A percentile compares a stretch with the other conserved stretches of the same genome.
Conservation (phyloP, 192 early-diverging fungal species). For the Coemansia sp. region DNA sequence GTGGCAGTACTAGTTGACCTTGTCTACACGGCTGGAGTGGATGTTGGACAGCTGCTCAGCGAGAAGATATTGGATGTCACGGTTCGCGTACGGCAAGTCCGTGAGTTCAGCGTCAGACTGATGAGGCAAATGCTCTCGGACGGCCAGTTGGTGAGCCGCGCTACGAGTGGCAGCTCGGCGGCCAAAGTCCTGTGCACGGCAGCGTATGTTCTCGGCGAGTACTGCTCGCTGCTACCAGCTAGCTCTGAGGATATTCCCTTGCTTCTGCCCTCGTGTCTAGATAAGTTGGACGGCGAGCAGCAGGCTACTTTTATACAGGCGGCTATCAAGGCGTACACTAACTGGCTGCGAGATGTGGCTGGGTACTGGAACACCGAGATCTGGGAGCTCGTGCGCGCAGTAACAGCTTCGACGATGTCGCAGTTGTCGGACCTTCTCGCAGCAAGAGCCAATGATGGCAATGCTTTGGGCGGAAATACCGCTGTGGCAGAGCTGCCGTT, state of each 20-base stretch:
- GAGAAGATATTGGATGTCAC: constrained; percentile 86
- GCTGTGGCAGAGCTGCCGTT: constrained; percentile 61
- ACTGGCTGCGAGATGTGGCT: constrained; percentile 46
- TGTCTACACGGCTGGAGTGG: constrained; percentile 72
- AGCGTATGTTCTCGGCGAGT: constrained; percentile 92
- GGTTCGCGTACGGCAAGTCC: constrained; percentile 83
- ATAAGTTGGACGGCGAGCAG: constrained; percentile 15
- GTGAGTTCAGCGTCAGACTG: constrained; percentile 70
- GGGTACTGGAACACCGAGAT: constrained; percentile 45
- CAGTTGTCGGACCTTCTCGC: constrained; percentile 15
- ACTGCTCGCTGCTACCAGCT: constrained; percentile 60
- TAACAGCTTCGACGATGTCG: constrained; percentile 21
- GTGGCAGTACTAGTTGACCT: constrained; percentile 78
- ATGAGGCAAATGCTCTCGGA: constrained; percentile 78
- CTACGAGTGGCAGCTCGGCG: constrained; percentile 63
- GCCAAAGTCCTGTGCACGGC: constrained; percentile 79
- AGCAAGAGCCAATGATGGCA: background rate
- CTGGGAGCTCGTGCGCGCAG: constrained; percentile 41
- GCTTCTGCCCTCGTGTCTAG: constrained; percentile 65
- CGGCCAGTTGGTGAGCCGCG: constrained; percentile 59
- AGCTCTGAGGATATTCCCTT: constrained; percentile 63
- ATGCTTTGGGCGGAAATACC: constrained; percentile 40
- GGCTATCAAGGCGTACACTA: constrained; percentile 46
- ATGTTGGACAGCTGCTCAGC: constrained; percentile 68
- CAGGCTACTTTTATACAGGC: constrained; percentile 46